These are phyloP conservation scores for Microdochium bolleyi DNA, from an alignment of 2,329 filamentous ascomycete genomes.

Conservation along the genomic window DNA sequence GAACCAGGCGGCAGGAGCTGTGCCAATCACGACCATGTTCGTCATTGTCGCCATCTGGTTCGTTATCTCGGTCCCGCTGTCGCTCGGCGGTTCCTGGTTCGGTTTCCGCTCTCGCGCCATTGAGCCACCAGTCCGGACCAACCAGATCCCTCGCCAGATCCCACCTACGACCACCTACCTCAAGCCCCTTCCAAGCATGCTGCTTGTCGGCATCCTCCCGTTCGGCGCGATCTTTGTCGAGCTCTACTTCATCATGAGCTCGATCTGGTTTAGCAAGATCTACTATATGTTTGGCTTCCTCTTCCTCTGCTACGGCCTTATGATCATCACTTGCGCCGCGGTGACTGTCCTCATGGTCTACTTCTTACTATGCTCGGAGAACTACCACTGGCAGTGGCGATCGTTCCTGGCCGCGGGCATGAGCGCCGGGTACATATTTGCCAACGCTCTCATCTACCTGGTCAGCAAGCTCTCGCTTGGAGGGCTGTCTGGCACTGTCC, in stretches of 20 bases:
- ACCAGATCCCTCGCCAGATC: conserved; percentile 97
- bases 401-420: conserved; percentile 88
- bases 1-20: conserved; percentile 83
- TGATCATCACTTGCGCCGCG: conserved; percentile 90
- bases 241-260: conserved; percentile 98
- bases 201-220: conserved; percentile 84
- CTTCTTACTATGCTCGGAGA: conserved; percentile 90
- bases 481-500: conserved; percentile 74
- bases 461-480: conserved; percentile 75
- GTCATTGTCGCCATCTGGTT: conserved; percentile 95
- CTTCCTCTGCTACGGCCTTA: conserved; percentile 93
- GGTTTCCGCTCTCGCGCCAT: conserved; percentile 72
- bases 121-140: conserved; percentile 80
- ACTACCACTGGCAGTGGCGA: conserved; percentile 99
- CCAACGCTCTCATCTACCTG: conserved; percentile 88
- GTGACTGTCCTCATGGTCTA: conserved; percentile 94
- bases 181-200: conserved; percentile 78
- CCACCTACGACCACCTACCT: conserved; percentile 79
- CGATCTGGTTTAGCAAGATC: conserved; percentile 96
- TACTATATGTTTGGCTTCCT: conserved; percentile 99
- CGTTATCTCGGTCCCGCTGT: conserved; percentile 87
- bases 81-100: conserved; percentile 83
- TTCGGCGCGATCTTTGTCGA: conserved; percentile 98
- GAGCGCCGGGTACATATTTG: conserved; percentile 84
- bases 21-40: conserved; percentile 95